Base-by-base conservation (phyloP, 169 alveolate genomes). In the Eimeria acervulina region DNA sequence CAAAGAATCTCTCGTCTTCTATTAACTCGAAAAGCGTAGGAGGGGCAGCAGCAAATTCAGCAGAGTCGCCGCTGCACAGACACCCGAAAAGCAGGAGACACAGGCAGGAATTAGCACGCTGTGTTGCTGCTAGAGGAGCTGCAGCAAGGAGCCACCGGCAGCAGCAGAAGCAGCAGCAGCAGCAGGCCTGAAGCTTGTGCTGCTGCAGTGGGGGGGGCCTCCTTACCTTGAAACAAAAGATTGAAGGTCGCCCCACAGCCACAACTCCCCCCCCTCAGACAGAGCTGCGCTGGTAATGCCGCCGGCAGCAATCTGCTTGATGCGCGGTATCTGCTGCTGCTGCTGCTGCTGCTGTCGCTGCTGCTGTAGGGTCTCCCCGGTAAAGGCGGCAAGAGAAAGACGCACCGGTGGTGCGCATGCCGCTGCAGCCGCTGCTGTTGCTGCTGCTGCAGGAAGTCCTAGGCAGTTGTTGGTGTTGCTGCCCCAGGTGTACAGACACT, bases 251-350 rank as follows among this genome's bases (percentile, higher is more conserved):
- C 90, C 90, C 90, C 90, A 80, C 68, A 80, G 70, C 90, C 90
- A 80, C 40, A 80, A 26, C 15, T 80, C 90, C 36, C 90, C 90
- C 1, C 42, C 12, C 61, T 80, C 90, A 1, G 90, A 80, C n/a
- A 80, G 66, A 51, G 90, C 90, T 26, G 90, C 90, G 15, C 70
- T 51, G 33, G 72, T 51, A 17, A 84, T 92, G 84, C 95, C 95
- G 19, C 95, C 95, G 8, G 95, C 95, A 6, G 95, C 90, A 44
- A 92, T 40, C 66, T 76, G 95, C 72, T n/a, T 31, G 13, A 92
- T 42, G 38, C 19, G 90, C 23, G 83, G 90, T 84, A 4, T 63
- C 63, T 78, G 93, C 78, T 51, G 93, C 74, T 84, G 40, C 36
- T 68, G 78, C 76, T 66, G 85, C 68, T 90, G 85, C 21, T 47